Evolutionary conservation across 2,329 filamentous ascomycete genomes (phyloP).

Genomic region (Xylariaceae sp.): DNA sequence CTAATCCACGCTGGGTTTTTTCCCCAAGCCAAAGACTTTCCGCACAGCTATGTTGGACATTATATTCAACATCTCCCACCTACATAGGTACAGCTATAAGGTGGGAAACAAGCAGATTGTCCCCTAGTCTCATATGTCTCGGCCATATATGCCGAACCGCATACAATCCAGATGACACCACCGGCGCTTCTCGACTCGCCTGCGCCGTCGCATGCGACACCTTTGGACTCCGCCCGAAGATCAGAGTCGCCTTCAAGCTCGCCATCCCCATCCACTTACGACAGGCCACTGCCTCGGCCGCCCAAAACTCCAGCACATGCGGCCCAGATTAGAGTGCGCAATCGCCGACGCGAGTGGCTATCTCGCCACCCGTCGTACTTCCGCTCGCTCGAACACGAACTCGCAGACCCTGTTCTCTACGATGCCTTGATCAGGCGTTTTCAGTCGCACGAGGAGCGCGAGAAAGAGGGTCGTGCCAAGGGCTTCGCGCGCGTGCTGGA

Average conservation of each 20-base stretch:
- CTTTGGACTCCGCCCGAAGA: not conserved
- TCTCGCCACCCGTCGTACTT: slow-evolving; percentile 70
- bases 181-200: slow-evolving; percentile 8
- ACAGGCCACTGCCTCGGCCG: slow-evolving; percentile 41
- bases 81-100: not conserved
- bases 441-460: slow-evolving; percentile 66
- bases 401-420: slow-evolving; percentile 74
- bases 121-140: not conserved
- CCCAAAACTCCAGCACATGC: slow-evolving; percentile 38
- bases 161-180: slow-evolving; percentile 8
- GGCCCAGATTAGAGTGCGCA: slow-evolving; percentile 57
- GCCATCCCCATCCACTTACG: slow-evolving; percentile 20
- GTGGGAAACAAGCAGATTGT: not conserved
- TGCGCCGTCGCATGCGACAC: not conserved
- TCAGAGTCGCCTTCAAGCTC: not conserved
- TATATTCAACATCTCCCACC: not conserved
- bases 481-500: slow-evolving; percentile 77
- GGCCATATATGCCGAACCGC: not conserved
- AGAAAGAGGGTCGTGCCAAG: slow-evolving; percentile 65
- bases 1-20: too few species aligned
- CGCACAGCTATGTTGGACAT: slow-evolving; percentile 18
- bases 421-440: slow-evolving; percentile 73
- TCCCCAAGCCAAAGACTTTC: too few species aligned
- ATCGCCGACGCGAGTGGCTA: slow-evolving; percentile 72
- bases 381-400: slow-evolving; percentile 47